These are phyloP conservation scores for Aspergillus bridgeri DNA, from an alignment of 495 filamentous ascomycete species.

Conservation along the genomic window DNA sequence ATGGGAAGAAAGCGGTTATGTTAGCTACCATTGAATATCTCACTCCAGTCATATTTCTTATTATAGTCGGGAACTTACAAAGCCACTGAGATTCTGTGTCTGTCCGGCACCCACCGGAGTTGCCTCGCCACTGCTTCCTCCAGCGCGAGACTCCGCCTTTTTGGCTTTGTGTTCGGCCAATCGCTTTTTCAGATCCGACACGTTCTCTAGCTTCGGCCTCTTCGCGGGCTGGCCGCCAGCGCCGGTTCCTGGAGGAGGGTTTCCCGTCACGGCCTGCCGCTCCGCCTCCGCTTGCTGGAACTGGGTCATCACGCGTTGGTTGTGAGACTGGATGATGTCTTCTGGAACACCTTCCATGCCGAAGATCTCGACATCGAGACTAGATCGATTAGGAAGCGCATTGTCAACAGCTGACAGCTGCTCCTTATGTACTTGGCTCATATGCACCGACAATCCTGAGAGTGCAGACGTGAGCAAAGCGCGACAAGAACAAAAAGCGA, in stretches of 20 bases:
- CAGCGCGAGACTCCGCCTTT: conserved; percentile 55
- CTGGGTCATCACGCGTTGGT: conserved; percentile 75
- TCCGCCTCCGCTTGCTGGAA: conserved; percentile 84
- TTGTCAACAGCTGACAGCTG: conserved; percentile 81
- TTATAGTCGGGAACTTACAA: conserved; percentile 40
- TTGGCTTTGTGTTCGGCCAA: conserved; percentile 76
- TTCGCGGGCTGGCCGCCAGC: conserved; percentile 58
- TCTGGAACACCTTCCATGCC: conserved; percentile 97
- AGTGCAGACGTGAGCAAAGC: conserved; percentile 6
- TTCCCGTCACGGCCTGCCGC: conserved; percentile 76
- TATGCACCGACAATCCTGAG: conserved; percentile 85
- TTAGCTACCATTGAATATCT: neutral
- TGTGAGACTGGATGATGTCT: conserved; percentile 75
- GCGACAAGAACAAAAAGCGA: neutral
- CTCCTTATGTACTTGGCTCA: conserved; percentile 99
- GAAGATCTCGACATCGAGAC: conserved; percentile 91
- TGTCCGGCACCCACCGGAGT: conserved; percentile 55
- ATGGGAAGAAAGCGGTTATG: neutral
- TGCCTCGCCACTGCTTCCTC: conserved; percentile 56
- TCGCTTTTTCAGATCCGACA: conserved; percentile 77
- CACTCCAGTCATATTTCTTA: neutral
- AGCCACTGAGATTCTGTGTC: conserved; percentile 51
- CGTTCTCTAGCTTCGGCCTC: conserved; percentile 74
- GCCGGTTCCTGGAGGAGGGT: conserved; percentile 62
- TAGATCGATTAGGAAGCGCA: conserved; percentile 77